Conservation (phyloP, 1,284 basidiomycete species). For the Rhodotorula sp. region DNA sequence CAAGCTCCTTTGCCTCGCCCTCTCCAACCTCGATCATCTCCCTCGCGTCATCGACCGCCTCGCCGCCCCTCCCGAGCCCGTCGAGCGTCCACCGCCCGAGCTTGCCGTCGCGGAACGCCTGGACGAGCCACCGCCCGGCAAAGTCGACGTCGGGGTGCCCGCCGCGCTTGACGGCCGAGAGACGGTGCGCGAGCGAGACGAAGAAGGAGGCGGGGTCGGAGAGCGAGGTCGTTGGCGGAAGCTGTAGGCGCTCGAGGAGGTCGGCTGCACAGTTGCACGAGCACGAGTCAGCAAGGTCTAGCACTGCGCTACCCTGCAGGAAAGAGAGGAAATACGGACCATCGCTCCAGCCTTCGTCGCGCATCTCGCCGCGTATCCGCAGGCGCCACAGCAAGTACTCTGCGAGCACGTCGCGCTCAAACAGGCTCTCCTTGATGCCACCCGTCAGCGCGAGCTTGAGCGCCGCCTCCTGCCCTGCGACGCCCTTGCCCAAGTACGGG, state of each 20-base stretch:
- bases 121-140: conserved; percentile 75
- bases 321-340: conserved; percentile 56
- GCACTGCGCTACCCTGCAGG: too few species aligned
- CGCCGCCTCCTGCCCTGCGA: conserved; percentile 81
- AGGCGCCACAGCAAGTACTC: conserved; percentile 86
- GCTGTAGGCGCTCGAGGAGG: conserved; percentile 35
- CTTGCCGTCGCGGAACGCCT: conserved; percentile 76
- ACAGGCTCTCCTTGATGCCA: conserved; percentile 91
- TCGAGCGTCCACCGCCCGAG: conserved; percentile 57
- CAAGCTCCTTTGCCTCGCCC: conserved; percentile 16
- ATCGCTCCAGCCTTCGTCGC: conserved; percentile 49
- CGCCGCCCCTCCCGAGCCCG: conserved; percentile 56
- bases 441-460: conserved; percentile 91
- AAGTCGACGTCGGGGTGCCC: conserved; percentile 68
- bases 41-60: conserved; percentile 32
- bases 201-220: conserved; percentile 66
- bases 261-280: conserved; percentile 17
- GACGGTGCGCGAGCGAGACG: conserved; percentile 65
- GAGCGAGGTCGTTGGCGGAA: conserved; percentile 57
- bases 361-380: conserved; percentile 66
- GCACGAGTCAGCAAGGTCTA: neutral
- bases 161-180: conserved; percentile 78
- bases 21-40: conserved; percentile 22
- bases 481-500: conserved; percentile 85
- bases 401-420: conserved; percentile 78